Evolutionary conservation across 2,329 filamentous ascomycete genomes (phyloP).

Genomic region (Ploettnerulaceae sp.): DNA sequence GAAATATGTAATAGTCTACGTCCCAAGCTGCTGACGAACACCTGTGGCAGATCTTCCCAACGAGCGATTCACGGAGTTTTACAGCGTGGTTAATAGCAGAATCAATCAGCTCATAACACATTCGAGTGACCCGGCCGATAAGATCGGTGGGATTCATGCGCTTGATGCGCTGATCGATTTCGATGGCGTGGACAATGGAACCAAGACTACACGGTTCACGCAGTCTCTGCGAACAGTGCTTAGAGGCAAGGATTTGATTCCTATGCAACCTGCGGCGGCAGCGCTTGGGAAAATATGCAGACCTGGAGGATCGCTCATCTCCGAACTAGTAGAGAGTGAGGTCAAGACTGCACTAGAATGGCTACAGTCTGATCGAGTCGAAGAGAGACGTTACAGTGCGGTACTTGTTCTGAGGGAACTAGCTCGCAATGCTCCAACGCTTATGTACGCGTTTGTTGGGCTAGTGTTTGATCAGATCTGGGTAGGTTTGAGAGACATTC

Average conservation of each 20-base stretch:
- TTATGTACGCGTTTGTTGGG: constrained; percentile 94
- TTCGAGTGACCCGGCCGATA: constrained; percentile 80
- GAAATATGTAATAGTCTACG: neutral
- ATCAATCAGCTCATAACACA: constrained; percentile 74
- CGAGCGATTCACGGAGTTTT: constrained; percentile 71
- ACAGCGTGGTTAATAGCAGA: constrained; percentile 59
- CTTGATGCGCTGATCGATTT: constrained; percentile 93
- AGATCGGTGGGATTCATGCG: constrained; percentile 86
- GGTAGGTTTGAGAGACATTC: constrained; percentile 85
- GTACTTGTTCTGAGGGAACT: constrained; percentile 88
- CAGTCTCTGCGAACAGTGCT: constrained; percentile 84
- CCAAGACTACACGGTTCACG: constrained; percentile 92
- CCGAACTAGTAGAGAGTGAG: constrained; percentile 92
- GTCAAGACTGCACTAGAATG: constrained; percentile 95
- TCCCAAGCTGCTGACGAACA: neutral
- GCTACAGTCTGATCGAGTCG: constrained; percentile 90
- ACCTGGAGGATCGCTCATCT: constrained; percentile 88
- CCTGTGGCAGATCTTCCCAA: constrained; percentile 61
- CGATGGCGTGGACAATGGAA: constrained; percentile 86
- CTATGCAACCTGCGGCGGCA: constrained; percentile 85
- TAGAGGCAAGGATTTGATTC: constrained; percentile 82
- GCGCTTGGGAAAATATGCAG: constrained; percentile 87
- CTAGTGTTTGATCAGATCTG: constrained; percentile 94
- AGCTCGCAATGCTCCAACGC: constrained; percentile 84
- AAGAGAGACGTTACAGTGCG: constrained; percentile 88